Evolutionary conservation across 352 stramenopile species (phyloP), one percentile per base, ranked within the genome.

Genomic region (Phytophthora rubi): DNA sequence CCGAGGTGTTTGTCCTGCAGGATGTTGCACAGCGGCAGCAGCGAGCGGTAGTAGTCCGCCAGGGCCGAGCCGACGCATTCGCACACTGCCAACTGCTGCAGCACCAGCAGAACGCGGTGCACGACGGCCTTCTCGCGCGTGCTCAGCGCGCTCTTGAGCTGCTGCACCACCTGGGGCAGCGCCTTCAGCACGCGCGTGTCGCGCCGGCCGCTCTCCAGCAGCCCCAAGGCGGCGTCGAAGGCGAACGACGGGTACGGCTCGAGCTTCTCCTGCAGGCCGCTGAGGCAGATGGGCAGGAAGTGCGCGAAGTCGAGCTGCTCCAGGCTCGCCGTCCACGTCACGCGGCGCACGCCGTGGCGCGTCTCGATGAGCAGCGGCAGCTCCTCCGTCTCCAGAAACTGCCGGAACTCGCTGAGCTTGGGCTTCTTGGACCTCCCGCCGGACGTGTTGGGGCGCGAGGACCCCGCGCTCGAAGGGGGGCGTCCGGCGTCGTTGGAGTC

Each of bases 11-110:
- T 88, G 79, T 93, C 87, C 65, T 93, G 86, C 15, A 93, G 56
- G 28, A 95, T 88, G 70, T 93, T 95, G 71, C 85, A 95, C 49
- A 93, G 69, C n/a, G 87, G 87, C 42, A 95, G 75, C 37, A 95
- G 67, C 10, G 84, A 79, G 15, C 85, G 77, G 62, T 95, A 93
- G 65, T 93, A 86, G 63, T 92, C 84, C 1, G 71, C 52, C 4
- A 95, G 66, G 0, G 82, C 82, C 12, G 83, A 75, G 21, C 87
- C 85, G n/a, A 93, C 83, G 42, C 83, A 81, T 0, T 89, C 77
- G 37, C 85, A 94, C 49, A 94, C 85, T 2, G 72, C 71, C 44
- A 94, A 76, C 62, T 93, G 85, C 73, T 93, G 87, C 59, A 94
- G 63, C 32, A 94, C 57, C 32, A 91, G 66, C 57, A 94, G 69